Evolutionary conservation across 2,329 filamentous ascomycete genomes (phyloP).

Genomic region (Epichloe coenophiala): DNA sequence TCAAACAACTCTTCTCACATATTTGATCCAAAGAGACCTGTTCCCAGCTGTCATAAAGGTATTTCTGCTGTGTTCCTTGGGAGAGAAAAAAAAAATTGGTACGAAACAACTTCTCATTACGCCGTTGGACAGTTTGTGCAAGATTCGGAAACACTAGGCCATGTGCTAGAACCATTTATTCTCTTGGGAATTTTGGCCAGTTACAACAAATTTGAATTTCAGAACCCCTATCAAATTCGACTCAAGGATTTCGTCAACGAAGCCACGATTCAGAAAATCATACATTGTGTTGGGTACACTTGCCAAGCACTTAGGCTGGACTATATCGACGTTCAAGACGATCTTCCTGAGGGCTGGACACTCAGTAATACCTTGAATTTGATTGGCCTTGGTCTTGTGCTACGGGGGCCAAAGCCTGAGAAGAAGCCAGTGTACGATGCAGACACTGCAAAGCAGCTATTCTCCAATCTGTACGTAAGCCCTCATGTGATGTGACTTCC

Average conservation of each 20-base stretch:
- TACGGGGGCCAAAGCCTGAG: constrained; percentile 52
- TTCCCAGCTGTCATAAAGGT: constrained; percentile 95
- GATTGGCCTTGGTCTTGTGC: constrained; percentile 68
- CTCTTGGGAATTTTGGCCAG: constrained; percentile 82
- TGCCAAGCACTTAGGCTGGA: constrained; percentile 55
- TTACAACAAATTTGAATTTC: constrained; percentile 98
- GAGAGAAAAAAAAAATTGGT: neutral
- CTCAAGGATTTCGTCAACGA: constrained; percentile 96
- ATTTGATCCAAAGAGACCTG: constrained; percentile 86
- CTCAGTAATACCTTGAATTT: constrained; percentile 68
- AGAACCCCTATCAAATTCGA: constrained; percentile 87
- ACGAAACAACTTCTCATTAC: constrained; percentile 1
- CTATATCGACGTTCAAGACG: constrained; percentile 80
- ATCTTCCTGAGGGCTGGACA: constrained; percentile 81
- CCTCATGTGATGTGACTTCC: neutral
- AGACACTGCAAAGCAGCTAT: constrained; percentile 72
- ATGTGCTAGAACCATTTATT: constrained; percentile 61
- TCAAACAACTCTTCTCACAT: constrained; percentile 84
- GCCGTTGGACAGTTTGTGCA: constrained; percentile 52
- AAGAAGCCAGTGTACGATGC: constrained; percentile 47
- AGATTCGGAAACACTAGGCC: constrained; percentile 53
- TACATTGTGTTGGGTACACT: constrained; percentile 59
- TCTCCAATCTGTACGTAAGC: constrained; percentile 58
- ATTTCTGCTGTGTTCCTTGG: constrained; percentile 8
- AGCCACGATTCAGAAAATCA: constrained; percentile 67